Percentiles rank a stretch among this genome's conserved stretches.
phyloP scores from a whole-genome alignment of 2,329 filamentous ascomycete species.

The Helotiales sp. region DNA sequence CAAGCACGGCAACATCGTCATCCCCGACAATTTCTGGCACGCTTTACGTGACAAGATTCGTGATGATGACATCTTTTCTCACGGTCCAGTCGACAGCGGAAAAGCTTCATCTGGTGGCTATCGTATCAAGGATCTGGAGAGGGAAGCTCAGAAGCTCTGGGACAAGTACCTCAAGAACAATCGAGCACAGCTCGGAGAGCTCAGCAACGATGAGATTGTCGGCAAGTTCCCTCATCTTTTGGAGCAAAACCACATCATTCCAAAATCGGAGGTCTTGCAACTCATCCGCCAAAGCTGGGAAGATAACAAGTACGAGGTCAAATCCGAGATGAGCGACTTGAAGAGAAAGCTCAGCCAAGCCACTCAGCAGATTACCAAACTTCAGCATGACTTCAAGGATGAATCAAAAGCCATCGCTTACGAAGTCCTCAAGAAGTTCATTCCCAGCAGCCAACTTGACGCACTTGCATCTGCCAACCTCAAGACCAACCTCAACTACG shows the following conservation, averaged over 20 bases:
- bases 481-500: constrained; percentile 24
- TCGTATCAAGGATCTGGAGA: constrained; percentile 21
- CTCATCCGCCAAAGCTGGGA: constrained; percentile 84
- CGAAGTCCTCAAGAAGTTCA: constrained; percentile 25
- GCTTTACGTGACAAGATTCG: constrained; percentile 63
- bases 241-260: constrained; percentile 30
- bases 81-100: constrained; percentile 25
- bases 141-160: constrained; percentile 20
- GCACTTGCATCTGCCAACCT: constrained; percentile 37
- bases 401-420: constrained; percentile 31
- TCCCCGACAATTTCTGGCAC: constrained; percentile 68
- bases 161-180: constrained; percentile 30
- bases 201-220: constrained; percentile 28
- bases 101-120: constrained; percentile 18
- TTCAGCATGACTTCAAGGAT: constrained; percentile 25
- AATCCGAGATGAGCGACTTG: constrained; percentile 28
- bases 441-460: constrained; percentile 37
- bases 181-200: constrained; percentile 18
- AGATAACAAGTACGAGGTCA: constrained; percentile 27
- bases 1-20: constrained; percentile 56
- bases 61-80: constrained; percentile 39
- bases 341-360: constrained; percentile 27
- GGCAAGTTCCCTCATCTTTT: constrained; percentile 31
- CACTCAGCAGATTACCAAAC: constrained; percentile 21
- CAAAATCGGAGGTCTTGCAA: constrained; percentile 71